A percentile compares a stretch with the other conserved stretches of the same genome.
These are phyloP conservation scores for Lithohypha guttulata DNA, from an alignment of 2,329 filamentous ascomycete species.

Conservation along the genomic window DNA sequence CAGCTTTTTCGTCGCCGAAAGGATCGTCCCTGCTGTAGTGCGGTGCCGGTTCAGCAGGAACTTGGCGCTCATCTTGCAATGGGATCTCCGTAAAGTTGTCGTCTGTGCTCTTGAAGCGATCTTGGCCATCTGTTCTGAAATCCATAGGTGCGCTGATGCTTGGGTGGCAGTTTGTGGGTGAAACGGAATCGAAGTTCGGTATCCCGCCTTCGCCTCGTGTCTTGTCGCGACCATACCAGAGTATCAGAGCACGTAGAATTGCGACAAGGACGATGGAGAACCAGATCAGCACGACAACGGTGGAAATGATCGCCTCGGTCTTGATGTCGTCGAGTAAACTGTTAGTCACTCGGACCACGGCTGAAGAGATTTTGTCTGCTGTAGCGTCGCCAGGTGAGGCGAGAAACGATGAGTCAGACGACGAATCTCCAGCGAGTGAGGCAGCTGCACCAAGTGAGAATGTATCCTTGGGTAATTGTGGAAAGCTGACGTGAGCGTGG, in stretches of 20 bases:
- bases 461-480: constrained; percentile 64
- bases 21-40: constrained; percentile 23
- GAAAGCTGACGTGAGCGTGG: constrained; percentile 72
- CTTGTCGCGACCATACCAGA: constrained; percentile 51
- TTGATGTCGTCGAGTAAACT: constrained; percentile 58
- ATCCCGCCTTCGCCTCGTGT: constrained; percentile 50
- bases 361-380: constrained; percentile 69
- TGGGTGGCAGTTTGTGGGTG: constrained; percentile 7
- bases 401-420: constrained; percentile 57
- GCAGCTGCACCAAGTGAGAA: constrained; percentile 68
- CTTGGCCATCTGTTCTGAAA: constrained; percentile 19
- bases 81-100: constrained; percentile 29
- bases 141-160: constrained; percentile 9
- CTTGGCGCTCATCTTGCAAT: constrained; percentile 23
- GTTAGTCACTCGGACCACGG: constrained; percentile 58
- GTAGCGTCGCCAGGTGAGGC: constrained; percentile 63
- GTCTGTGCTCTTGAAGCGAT: constrained; percentile 20
- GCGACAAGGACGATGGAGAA: constrained; percentile 66
- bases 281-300: constrained; percentile 64
- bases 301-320: constrained; percentile 70
- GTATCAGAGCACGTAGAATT: constrained; percentile 52
- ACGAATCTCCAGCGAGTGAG: constrained; percentile 39
- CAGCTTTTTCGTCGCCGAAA: constrained; percentile 14
- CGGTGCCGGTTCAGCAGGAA: constrained; percentile 17
- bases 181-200: constrained; percentile 16